Conservation (phyloP, 306 rosid species). For the Macrotyloma uniflorum region DNA sequence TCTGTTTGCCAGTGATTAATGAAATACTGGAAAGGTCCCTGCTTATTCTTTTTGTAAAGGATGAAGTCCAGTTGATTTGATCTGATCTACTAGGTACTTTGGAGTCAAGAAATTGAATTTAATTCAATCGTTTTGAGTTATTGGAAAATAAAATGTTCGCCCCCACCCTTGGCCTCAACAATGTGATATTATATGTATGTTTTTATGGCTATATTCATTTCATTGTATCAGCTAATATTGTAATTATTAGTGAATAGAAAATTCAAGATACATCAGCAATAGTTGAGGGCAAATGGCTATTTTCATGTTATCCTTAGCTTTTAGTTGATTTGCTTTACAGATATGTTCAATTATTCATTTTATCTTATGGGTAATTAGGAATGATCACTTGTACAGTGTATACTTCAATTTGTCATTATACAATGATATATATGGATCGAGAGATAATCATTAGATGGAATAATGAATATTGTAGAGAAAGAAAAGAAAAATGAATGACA, state of each 20-base stretch:
- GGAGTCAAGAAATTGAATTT: background rate
- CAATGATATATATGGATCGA: too few species aligned
- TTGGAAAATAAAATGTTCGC: background rate
- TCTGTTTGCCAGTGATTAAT: background rate
- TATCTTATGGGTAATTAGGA: too few species aligned
- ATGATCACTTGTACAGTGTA: too few species aligned
- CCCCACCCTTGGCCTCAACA: background rate
- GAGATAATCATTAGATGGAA: too few species aligned
- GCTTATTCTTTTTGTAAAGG: slow-evolving; percentile 22
- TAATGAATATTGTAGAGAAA: too few species aligned
- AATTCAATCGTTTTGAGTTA: background rate
- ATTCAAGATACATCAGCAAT: background rate
- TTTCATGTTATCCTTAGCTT: background rate
- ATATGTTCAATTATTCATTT: background rate
- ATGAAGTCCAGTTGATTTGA: background rate
- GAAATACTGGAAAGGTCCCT: background rate
- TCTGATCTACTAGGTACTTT: background rate
- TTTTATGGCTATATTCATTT: background rate
- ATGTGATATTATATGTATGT: background rate
- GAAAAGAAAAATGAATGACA: too few species aligned
- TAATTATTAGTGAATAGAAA: background rate
- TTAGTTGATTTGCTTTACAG: background rate
- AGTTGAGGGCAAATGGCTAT: background rate
- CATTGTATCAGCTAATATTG: background rate
- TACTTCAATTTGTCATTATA: too few species aligned